Base-by-base conservation (phyloP, 2,329 filamentous ascomycete species). In the Sporothrix protearum region DNA sequence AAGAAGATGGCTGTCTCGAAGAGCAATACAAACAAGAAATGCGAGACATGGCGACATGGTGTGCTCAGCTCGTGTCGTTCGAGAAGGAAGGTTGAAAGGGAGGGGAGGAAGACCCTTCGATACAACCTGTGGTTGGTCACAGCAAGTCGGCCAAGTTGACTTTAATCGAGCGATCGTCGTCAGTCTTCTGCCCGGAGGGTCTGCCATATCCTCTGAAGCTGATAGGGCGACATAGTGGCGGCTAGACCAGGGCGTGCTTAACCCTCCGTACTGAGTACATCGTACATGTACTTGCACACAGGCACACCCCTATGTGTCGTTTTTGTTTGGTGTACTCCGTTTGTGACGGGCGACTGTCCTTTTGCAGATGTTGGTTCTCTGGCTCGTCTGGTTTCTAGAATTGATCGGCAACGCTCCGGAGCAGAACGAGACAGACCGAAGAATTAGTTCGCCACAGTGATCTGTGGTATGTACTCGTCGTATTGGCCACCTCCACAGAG, bases 21-120 rank as follows among this genome's bases (percentile, higher is more conserved):
- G 12, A 14, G 4, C 42, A 53, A 28, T 3, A 28, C 9, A 22
- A 22, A 25, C 33, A 63, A 22, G 30, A 63, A 63, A 42, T 28
- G 57, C 57, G 10, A 63, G 57, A 63, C 36, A 63, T 22, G 57
- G 57, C n/a, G 36, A 42, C 19, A 63, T 63, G 33, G 57, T 25
- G 57, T 39, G 57, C 14, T 42, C 33, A 42, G 33, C 57, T 61
- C 39, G 57, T 61, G 33, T n/a, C 33, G 19, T 61, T 61, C 33
- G 30, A 61, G 55, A 61, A 57, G 53, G 25, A 57, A 61, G 55
- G 30, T 61, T 22, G 55, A 22, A 30, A 59, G n/a, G 55, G 55
- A 12, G 51, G 51, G 30, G 30, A 16, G 55, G 3, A 36, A n/a
- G 55, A n/a, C 55, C 39, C 39, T 33, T 33, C 10, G 28, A n/a